Conservation (phyloP, 768 basidiomycete genomes). For the Neoboletus subvelutipes region DNA sequence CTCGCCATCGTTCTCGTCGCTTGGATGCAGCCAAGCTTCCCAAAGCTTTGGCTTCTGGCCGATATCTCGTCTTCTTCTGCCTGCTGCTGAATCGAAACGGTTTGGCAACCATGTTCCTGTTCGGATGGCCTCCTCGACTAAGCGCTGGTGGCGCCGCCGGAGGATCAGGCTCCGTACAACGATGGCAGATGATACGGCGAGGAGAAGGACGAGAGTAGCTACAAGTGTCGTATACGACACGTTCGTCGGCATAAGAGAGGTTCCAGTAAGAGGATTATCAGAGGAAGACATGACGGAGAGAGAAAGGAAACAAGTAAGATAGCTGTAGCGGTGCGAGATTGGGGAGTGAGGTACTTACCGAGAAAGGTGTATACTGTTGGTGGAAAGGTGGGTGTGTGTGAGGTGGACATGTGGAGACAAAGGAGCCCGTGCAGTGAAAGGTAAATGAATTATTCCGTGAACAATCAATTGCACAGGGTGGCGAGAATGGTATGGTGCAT, state of each 20-base stretch:
- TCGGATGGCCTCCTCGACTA: slow-evolving; percentile 62
- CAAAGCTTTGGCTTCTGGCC: slow-evolving; percentile 33
- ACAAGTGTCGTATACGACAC: slow-evolving; percentile 43
- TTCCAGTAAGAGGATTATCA: not conserved
- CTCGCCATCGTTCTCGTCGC: slow-evolving; percentile 8
- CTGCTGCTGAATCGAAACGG: slow-evolving; percentile 12
- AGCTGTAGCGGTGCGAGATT: not conserved
- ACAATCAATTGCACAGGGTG: slow-evolving; percentile 3
- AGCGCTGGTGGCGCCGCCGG: slow-evolving; percentile 56
- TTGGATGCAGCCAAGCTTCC: slow-evolving; percentile 26
- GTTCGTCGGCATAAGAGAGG: slow-evolving; percentile 2
- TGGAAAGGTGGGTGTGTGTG: not conserved
- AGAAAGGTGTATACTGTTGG: slow-evolving; percentile 34
- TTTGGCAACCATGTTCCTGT: slow-evolving; percentile 58
- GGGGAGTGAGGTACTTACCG: slow-evolving; percentile 18
- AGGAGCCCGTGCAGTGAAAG: not conserved
- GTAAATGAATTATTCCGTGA: not conserved
- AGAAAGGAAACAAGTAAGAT: not conserved
- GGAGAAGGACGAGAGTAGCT: slow-evolving; percentile 68
- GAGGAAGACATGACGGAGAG: slow-evolving; percentile 19
- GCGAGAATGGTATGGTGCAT: not conserved
- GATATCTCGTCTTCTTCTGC: slow-evolving; percentile 26
- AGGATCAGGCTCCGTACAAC: slow-evolving; percentile 63
- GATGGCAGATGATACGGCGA: slow-evolving; percentile 66
- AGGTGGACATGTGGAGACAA: slow-evolving; percentile 1